Conservation (phyloP, 768 basidiomycete species). For the Dioszegia crocea region DNA sequence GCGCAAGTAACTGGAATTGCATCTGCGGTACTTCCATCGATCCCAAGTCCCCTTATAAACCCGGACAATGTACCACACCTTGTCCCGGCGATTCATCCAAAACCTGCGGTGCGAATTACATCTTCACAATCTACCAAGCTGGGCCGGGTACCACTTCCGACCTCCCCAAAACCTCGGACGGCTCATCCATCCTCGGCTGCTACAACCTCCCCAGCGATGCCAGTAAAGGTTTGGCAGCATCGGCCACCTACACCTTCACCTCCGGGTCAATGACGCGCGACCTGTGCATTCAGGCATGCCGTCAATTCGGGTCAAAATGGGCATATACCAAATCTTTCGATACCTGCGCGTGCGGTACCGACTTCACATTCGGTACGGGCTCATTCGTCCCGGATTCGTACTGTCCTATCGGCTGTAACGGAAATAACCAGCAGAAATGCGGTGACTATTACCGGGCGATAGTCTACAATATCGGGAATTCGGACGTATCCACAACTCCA, state of each 20-base stretch:
- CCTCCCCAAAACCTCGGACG: background rate
- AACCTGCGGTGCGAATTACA: conserved; percentile 27
- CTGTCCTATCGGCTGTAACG: conserved; percentile 36
- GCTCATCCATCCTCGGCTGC: conserved; percentile 21
- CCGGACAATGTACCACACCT: conserved; percentile 13
- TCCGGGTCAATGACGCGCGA: conserved; percentile 35
- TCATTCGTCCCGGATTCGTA: conserved; percentile 20
- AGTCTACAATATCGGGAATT: conserved; percentile 34
- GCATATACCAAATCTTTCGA: conserved; percentile 26
- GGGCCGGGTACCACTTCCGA: conserved; percentile 18
- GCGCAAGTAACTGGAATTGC: conserved; percentile 13
- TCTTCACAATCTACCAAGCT: conserved; percentile 18
- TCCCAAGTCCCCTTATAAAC: background rate
- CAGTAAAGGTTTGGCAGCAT: conserved; percentile 14
- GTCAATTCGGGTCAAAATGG: conserved; percentile 32
- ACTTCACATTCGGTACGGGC: conserved; percentile 21
- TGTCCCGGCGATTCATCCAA: conserved; percentile 31
- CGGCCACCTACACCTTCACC: conserved; percentile 26
- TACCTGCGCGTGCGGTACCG: conserved; percentile 38
- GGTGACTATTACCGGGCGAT: conserved; percentile 27
- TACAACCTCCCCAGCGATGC: conserved; percentile 16
- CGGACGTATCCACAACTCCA: conserved; percentile 1
- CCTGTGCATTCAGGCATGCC: conserved; percentile 35
- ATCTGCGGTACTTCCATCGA: conserved; percentile 19
- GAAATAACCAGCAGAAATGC: conserved; percentile 34